phyloP scores from a whole-genome alignment of 352 stramenopile species.

The Aphanomyces cochlioides region DNA sequence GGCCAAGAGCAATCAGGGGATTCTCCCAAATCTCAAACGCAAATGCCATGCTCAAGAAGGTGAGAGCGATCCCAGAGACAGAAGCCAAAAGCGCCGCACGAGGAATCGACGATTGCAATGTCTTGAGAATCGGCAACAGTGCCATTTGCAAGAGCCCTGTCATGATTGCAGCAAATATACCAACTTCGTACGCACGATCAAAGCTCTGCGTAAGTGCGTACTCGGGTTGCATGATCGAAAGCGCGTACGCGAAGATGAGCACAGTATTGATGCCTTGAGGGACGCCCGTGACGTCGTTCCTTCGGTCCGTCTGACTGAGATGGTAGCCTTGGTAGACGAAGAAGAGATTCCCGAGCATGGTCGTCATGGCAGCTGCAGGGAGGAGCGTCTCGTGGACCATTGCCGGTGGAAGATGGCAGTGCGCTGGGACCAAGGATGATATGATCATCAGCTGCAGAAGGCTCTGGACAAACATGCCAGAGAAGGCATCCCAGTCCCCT shows the following conservation, averaged over 20 bases:
- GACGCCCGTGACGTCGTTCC: conserved; percentile 39
- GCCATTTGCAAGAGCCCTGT: conserved; percentile 41
- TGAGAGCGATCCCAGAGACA: conserved; percentile 41
- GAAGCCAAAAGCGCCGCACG: conserved; percentile 40
- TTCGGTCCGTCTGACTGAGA: conserved; percentile 33
- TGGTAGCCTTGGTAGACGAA: conserved; percentile 35
- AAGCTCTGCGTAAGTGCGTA: conserved; percentile 36
- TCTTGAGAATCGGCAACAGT: conserved; percentile 34
- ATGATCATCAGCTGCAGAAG: conserved; percentile 45
- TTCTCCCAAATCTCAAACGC: conserved; percentile 47
- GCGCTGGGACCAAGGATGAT: conserved; percentile 34
- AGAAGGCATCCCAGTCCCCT: conserved; percentile 44
- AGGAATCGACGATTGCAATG: conserved; percentile 38
- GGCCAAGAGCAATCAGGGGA: conserved; percentile 38
- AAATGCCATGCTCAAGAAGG: conserved; percentile 46
- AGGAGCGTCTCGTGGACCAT: conserved; percentile 36
- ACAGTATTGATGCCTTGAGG: conserved; percentile 47
- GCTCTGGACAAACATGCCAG: conserved; percentile 41
- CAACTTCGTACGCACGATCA: conserved; percentile 35
- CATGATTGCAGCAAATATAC: conserved; percentile 40
- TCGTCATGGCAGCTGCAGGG: conserved; percentile 36
- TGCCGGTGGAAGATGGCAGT: conserved; percentile 34
- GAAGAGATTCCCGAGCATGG: conserved; percentile 37
- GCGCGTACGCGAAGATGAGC: conserved; percentile 43
- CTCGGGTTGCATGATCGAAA: conserved; percentile 44